Conservation (phyloP, 768 basidiomycete genomes). For the Mycena kentingensis region DNA sequence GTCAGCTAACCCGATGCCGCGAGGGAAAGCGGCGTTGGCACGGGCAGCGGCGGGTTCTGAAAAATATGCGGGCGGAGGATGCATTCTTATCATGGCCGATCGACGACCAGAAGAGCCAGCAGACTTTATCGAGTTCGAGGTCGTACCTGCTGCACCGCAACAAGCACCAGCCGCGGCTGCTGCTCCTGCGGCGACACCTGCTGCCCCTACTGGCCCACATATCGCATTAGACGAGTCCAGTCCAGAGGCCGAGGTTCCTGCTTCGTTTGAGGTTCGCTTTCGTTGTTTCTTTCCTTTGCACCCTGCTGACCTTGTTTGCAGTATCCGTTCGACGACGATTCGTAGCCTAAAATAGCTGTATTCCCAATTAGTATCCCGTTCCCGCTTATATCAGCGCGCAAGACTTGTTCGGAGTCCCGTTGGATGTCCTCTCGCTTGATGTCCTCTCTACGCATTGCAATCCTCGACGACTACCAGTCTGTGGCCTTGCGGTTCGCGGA, state of each 20-base stretch:
- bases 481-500: slow-evolving; percentile 54
- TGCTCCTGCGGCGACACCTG: slow-evolving; percentile 33
- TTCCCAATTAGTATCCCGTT: no score
- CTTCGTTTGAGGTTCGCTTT: slow-evolving; percentile 81
- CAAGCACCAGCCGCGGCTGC: slow-evolving; percentile 31
- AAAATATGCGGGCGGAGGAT: slow-evolving; percentile 78
- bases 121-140: slow-evolving; percentile 67
- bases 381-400: background rate
- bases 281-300: slow-evolving; percentile 1
- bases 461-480: slow-evolving; percentile 64
- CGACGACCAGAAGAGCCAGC: slow-evolving; percentile 66
- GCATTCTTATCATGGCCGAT: slow-evolving; percentile 84
- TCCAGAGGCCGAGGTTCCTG: slow-evolving; percentile 75
- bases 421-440: slow-evolving; percentile 1
- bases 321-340: slow-evolving; percentile 80
- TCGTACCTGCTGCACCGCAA: slow-evolving; percentile 33
- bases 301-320: slow-evolving; percentile 35
- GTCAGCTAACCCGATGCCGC: slow-evolving; percentile 44
- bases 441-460: slow-evolving; percentile 42
- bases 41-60: slow-evolving; percentile 46
- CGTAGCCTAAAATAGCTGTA: slow-evolving; percentile 40
- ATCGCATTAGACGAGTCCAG: slow-evolving; percentile 71
- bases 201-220: slow-evolving; percentile 48
- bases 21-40: slow-evolving; percentile 31
- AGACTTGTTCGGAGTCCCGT: background rate